Percentiles rank a stretch among this genome's conserved stretches.
Conservation (phyloP, 75 land plant species). For the Picea sitchensis region DNA sequence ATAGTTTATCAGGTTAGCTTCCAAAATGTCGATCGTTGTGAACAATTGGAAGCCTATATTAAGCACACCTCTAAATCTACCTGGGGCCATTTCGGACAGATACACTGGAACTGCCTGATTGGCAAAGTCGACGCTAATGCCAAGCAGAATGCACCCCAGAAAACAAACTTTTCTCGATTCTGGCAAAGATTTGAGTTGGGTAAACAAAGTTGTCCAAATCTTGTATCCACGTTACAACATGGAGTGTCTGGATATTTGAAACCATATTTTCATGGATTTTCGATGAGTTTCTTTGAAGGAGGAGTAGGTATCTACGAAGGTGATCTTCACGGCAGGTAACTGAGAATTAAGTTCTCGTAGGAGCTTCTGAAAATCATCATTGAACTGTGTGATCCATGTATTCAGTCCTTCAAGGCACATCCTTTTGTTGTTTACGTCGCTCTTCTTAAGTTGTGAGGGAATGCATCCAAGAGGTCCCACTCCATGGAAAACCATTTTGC, state of each 20-base stretch:
- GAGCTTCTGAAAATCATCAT: conserved; percentile 25
- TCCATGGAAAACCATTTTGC: no score
- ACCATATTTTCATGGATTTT: conserved; percentile 51
- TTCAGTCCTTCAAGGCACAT: conserved; percentile 55
- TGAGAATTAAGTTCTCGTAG: conserved; percentile 26
- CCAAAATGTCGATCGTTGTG: no score
- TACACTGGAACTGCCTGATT: no score
- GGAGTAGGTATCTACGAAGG: conserved; percentile 58
- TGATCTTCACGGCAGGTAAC: conserved; percentile 35
- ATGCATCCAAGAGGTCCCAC: no score
- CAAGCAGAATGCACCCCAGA: background rate
- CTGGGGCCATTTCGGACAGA: no score
- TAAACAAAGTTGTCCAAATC: conserved; percentile 59
- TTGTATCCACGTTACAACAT: conserved; percentile 67
- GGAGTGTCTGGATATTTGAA: conserved; percentile 40
- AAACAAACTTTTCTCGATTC: conserved; percentile 13
- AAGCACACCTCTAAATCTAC: no score
- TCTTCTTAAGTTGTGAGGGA: conserved; percentile 55
- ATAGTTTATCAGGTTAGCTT: no score
- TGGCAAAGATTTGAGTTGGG: conserved; percentile 53
- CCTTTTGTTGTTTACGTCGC: conserved; percentile 19
- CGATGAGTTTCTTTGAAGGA: conserved; percentile 36
- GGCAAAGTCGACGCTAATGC: no score
- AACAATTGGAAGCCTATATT: no score
- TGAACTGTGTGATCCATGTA: conserved; percentile 34